Conservation (phyloP, 2,329 filamentous ascomycete genomes). For the Aspergillus nomiae region DNA sequence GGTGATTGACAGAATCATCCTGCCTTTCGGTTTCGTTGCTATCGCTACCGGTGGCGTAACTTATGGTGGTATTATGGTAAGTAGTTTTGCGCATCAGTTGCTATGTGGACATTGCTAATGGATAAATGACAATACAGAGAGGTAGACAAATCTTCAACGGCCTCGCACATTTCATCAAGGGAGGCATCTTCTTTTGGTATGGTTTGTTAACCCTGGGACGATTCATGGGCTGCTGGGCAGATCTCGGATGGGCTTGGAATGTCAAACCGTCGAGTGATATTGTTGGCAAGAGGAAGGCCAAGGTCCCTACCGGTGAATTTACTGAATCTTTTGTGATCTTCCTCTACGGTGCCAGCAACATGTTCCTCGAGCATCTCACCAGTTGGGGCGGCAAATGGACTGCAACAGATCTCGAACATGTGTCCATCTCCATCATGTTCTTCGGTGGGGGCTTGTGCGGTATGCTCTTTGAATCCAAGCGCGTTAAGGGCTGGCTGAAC, state of each 20-base stretch:
- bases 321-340: conserved; percentile 88
- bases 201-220: conserved; percentile 83
- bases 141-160: conserved; percentile 74
- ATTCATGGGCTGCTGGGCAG: conserved; percentile 87
- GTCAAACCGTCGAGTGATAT: conserved; percentile 64
- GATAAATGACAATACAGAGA: conserved; percentile 52
- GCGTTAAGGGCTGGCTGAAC: conserved; percentile 62
- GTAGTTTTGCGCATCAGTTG: conserved; percentile 37
- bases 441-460: conserved; percentile 86
- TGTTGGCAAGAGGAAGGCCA: conserved; percentile 63
- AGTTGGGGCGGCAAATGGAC: conserved; percentile 72
- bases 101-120: conserved; percentile 12
- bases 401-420: conserved; percentile 81
- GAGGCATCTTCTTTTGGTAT: conserved; percentile 92
- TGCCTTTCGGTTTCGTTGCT: conserved; percentile 75
- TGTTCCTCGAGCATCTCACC: conserved; percentile 87
- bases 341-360: conserved; percentile 83
- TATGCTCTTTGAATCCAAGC: conserved; percentile 79
- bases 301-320: conserved; percentile 77
- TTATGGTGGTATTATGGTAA: conserved; percentile 82
- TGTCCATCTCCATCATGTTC: conserved; percentile 91
- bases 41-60: conserved; percentile 73
- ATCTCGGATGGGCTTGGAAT: conserved; percentile 96
- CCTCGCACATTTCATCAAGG: conserved; percentile 91
- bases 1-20: conserved; percentile 72